Conservation (phyloP, 768 basidiomycete species). For the Xanthoconium stramineum region DNA sequence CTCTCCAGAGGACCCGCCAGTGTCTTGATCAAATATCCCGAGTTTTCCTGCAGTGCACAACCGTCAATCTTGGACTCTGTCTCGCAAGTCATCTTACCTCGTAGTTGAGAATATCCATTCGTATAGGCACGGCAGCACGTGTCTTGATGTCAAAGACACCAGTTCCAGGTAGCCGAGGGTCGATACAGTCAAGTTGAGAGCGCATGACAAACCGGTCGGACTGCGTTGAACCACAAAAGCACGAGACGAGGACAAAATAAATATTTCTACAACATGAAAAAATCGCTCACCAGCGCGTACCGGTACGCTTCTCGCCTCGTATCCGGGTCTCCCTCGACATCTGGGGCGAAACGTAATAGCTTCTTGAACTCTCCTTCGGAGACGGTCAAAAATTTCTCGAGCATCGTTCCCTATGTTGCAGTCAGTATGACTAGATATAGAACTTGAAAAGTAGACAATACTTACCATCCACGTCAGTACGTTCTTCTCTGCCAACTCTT, state of each 20-base stretch:
- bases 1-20: constrained; percentile 66
- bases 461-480: constrained; percentile 74
- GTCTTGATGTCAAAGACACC: constrained; percentile 98
- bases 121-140: constrained; percentile 78
- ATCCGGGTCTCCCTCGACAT: constrained; percentile 30
- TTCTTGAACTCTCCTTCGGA: constrained; percentile 58
- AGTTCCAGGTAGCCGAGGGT: constrained; percentile 77
- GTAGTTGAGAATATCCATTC: constrained; percentile 82
- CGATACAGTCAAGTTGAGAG: constrained; percentile 89
- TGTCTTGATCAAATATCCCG: constrained; percentile 69
- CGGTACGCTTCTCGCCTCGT: constrained; percentile 64
- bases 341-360: constrained; percentile 40
- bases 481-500: constrained; percentile 53
- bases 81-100: constrained; percentile 39
- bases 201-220: constrained; percentile 73
- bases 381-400: constrained; percentile 85
- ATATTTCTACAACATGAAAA: background rate
- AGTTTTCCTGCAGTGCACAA: constrained; percentile 55
- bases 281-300: no score
- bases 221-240: no score
- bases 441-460: background rate
- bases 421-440: no score
- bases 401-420: constrained; percentile 65
- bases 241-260: background rate
- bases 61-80: background rate